Conservation (phyloP, 2,329 filamentous ascomycete genomes). For the Aspergillus sp. region DNA sequence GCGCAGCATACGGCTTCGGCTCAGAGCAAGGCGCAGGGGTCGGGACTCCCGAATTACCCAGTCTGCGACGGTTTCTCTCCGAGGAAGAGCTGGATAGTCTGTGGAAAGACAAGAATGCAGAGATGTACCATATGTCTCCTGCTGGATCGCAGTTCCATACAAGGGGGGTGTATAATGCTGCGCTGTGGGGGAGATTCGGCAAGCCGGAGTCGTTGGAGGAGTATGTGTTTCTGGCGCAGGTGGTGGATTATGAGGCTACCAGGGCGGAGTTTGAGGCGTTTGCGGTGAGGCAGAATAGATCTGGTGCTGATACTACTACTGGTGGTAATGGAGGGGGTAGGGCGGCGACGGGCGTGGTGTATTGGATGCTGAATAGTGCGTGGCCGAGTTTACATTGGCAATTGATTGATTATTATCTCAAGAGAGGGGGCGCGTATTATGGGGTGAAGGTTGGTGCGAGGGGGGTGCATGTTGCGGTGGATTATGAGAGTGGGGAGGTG, state of each 20-base stretch:
- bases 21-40: conserved; percentile 65
- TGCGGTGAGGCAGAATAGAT: conserved; percentile 52
- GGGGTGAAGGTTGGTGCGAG: conserved; percentile 57
- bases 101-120: conserved; percentile 53
- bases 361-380: conserved; percentile 69
- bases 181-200: conserved; percentile 56
- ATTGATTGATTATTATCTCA: conserved; percentile 64
- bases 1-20: conserved; percentile 65
- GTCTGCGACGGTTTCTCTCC: conserved; percentile 58
- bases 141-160: conserved; percentile 58
- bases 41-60: conserved; percentile 60
- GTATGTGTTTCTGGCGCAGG: conserved; percentile 62
- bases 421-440: conserved; percentile 60
- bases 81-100: conserved; percentile 55
- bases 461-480: conserved; percentile 58
- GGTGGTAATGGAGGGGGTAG: conserved; percentile 22
- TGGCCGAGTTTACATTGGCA: conserved; percentile 69
- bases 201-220: conserved; percentile 55
- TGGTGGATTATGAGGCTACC: conserved; percentile 66
- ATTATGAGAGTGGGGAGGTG: conserved; percentile 51
- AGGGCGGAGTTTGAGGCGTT: conserved; percentile 62
- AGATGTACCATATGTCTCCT: conserved; percentile 63
- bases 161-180: conserved; percentile 61
- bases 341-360: conserved; percentile 62
- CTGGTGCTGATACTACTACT: not conserved